A percentile compares a stretch with the other conserved stretches of the same genome.
Evolutionary conservation across 2,329 filamentous ascomycete species (phyloP).

Genomic region (Curvularia lunata): DNA sequence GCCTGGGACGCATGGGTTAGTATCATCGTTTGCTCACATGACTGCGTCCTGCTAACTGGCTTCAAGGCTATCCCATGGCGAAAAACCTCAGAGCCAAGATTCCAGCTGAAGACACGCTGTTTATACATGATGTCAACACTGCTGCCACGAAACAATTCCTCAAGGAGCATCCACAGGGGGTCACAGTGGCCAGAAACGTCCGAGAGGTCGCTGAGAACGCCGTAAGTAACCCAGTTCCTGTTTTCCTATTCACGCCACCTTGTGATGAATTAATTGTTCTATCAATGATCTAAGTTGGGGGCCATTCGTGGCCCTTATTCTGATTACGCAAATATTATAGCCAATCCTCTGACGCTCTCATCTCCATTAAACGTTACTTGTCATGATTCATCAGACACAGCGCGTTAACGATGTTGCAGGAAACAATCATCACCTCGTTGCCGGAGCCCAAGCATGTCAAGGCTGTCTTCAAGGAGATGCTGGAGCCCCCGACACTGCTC

Average conservation of each 20-base stretch:
- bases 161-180: conserved; percentile 59
- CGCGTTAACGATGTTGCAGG: conserved; percentile 59
- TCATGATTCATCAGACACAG: conserved; percentile 4
- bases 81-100: conserved; percentile 72
- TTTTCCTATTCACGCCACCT: conserved; percentile 6
- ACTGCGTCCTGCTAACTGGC: conserved; percentile 25
- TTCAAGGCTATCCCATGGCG: conserved; percentile 73
- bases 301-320: conserved; percentile 60
- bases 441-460: conserved; percentile 89
- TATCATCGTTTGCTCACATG: conserved; percentile 28
- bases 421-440: conserved; percentile 85
- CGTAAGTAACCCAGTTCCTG: conserved; percentile 57
- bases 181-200: conserved; percentile 63
- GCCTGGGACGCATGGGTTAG: conserved; percentile 59
- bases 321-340: conserved; percentile 71
- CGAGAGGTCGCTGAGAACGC: conserved; percentile 70
- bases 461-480: conserved; percentile 78
- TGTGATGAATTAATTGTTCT: conserved; percentile 60
- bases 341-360: conserved; percentile 72
- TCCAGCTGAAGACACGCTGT: conserved; percentile 65
- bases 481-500: conserved; percentile 64
- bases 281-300: conserved; percentile 78
- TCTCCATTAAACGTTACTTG: conserved; percentile 17
- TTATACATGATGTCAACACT: conserved; percentile 70
- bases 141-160: conserved; percentile 63